Percentiles rank a stretch among this genome's conserved stretches.
Evolutionary conservation across 2,329 filamentous ascomycete species (phyloP).

Genomic region (Mycosphaerella arachidis): DNA sequence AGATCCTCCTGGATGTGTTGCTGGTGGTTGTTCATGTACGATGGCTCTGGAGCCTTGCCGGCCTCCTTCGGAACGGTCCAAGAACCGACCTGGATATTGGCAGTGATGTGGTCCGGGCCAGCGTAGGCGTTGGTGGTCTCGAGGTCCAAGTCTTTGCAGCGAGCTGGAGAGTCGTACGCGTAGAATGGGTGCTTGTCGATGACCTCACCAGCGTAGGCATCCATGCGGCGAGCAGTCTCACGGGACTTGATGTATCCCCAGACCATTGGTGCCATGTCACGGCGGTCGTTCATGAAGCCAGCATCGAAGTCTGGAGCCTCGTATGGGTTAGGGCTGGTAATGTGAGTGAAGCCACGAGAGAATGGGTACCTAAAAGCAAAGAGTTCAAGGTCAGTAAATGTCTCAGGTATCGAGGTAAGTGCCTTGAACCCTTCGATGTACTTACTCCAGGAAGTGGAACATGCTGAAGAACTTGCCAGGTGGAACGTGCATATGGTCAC

Average conservation of each 20-base stretch:
- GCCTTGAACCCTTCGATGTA: too few relatives aligned
- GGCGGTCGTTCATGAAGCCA: slow-evolving; percentile 75
- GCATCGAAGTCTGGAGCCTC: slow-evolving; percentile 69
- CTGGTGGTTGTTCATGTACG: slow-evolving; percentile 59
- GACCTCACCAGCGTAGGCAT: slow-evolving; percentile 72
- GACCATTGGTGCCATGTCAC: slow-evolving; percentile 79
- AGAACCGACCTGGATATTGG: slow-evolving; percentile 64
- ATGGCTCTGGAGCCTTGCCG: slow-evolving; percentile 48
- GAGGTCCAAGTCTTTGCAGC: slow-evolving; percentile 68
- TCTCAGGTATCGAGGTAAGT: too few relatives aligned
- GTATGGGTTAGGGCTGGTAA: slow-evolving; percentile 51
- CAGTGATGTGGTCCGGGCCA: slow-evolving; percentile 65
- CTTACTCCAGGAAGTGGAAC: slow-evolving; percentile 74
- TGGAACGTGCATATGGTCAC: slow-evolving; percentile 57
- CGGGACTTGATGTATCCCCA: slow-evolving; percentile 81
- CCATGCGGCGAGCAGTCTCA: slow-evolving; percentile 74
- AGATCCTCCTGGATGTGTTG: slow-evolving; percentile 59
- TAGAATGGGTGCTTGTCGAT: slow-evolving; percentile 55
- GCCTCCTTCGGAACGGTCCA: slow-evolving; percentile 36
- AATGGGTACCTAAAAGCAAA: slow-evolving; percentile 47
- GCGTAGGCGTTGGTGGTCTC: slow-evolving; percentile 71
- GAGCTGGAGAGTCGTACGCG: slow-evolving; percentile 63
- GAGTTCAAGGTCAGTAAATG: too few relatives aligned
- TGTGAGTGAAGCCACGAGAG: slow-evolving; percentile 67
- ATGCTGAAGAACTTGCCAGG: slow-evolving; percentile 78